Conservation (phyloP, 768 basidiomycete genomes). For the Coprinopsis sp. region DNA sequence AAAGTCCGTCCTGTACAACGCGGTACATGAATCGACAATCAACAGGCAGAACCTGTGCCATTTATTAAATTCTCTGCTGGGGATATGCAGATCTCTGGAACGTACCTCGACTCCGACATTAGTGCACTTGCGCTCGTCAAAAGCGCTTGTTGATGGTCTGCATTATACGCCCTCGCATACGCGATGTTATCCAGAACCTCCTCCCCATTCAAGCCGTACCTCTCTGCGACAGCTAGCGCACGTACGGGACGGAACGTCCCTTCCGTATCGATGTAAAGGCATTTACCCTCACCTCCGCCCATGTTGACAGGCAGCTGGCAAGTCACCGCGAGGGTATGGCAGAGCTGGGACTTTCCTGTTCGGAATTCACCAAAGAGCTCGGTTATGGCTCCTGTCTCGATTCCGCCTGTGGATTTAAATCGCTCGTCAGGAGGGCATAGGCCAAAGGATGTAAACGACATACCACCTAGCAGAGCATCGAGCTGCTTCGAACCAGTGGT, state of each 20-base stretch:
- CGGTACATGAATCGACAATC: slow-evolving; percentile 95
- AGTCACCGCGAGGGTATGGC: slow-evolving; percentile 96
- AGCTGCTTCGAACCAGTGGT: slow-evolving; percentile 96
- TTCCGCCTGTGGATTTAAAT: slow-evolving; percentile 58
- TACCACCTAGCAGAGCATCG: slow-evolving; percentile 92
- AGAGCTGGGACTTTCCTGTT: slow-evolving; percentile 97
- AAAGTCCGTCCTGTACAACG: slow-evolving; percentile 93
- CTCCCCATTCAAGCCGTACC: slow-evolving; percentile 95
- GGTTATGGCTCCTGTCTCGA: slow-evolving; percentile 97
- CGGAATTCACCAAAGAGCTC: slow-evolving; percentile 98
- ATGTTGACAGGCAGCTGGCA: slow-evolving; percentile 96
- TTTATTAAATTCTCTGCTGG: not conserved
- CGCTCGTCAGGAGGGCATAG: slow-evolving; percentile 9
- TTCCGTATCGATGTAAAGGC: slow-evolving; percentile 98
- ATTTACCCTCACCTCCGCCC: slow-evolving; percentile 99
- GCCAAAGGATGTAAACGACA: slow-evolving; percentile 11
- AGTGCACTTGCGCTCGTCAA: slow-evolving; percentile 92
- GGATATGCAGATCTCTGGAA: too few relatives aligned
- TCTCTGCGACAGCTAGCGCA: slow-evolving; percentile 88
- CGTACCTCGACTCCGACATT: slow-evolving; percentile 96
- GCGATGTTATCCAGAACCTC: slow-evolving; percentile 98
- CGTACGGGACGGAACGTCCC: slow-evolving; percentile 98
- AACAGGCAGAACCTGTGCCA: slow-evolving; percentile 82
- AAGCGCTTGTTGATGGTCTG: slow-evolving; percentile 91
- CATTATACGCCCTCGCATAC: slow-evolving; percentile 97